A percentile compares a stretch with the other conserved stretches of the same genome.
Conservation (phyloP, 169 alveolate species). For the Ichthyophthirius multifiliis region DNA sequence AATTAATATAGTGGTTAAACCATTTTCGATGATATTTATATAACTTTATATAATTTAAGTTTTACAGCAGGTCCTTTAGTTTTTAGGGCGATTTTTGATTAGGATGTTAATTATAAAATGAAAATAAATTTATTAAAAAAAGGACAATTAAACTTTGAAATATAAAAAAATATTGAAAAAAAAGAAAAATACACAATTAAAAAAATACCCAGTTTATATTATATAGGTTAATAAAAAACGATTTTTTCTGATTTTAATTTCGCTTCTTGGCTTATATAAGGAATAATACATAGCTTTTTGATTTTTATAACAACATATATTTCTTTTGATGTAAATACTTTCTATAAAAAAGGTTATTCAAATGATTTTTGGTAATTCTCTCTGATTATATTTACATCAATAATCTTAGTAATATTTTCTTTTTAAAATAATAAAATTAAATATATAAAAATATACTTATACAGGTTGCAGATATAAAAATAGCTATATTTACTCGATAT, state of each 20-base stretch:
- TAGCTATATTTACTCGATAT: conserved; percentile 29
- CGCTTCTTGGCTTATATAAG: conserved; percentile 31
- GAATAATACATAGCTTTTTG: conserved; percentile 41
- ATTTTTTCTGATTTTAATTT: conserved; percentile 43
- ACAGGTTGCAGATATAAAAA: conserved; percentile 25
- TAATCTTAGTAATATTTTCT: conserved; percentile 36
- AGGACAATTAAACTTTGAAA: not conserved
- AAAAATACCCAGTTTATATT: conserved; percentile 49
- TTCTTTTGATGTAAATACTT: not conserved
- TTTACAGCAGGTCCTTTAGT: conserved; percentile 81
- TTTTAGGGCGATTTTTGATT: conserved; percentile 61
- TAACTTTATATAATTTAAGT: conserved; percentile 78
- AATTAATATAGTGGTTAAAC: conserved; percentile 91
- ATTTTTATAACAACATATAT: conserved; percentile 36
- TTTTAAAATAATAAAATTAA: no score
- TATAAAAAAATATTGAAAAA: not conserved
- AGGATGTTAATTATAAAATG: conserved; percentile 53
- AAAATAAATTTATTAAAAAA: conserved; percentile 10
- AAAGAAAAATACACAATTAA: not conserved
- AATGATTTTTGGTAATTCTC: conserved; percentile 65
- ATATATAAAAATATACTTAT: no score
- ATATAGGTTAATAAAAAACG: conserved; percentile 47
- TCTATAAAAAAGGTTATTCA: conserved; percentile 49
- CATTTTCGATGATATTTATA: conserved; percentile 82
- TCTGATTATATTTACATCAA: conserved; percentile 53